Base-by-base conservation (phyloP, 2,329 filamentous ascomycete species). In the Keithomyces neogunnii region DNA sequence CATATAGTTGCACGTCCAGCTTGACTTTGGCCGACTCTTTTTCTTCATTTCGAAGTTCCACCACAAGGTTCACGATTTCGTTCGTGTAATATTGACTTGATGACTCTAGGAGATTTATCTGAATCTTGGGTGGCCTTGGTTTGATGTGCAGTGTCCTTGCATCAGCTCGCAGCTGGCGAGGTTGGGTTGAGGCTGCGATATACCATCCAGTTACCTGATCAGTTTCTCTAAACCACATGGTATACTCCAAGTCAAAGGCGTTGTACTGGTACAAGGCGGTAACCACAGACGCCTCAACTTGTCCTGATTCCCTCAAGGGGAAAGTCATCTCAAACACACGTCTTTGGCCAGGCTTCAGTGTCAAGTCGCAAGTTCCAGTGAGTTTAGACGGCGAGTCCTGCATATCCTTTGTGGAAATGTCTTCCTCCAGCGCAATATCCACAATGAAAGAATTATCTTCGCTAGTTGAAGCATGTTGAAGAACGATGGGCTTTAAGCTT, bases 61-160 rank as follows among this genome's bases (percentile, higher is more conserved):
- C 73, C 0, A 77, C 70, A 28, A 97, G 66, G 5, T 73, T 72
- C 31, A 96, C 80, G 0, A 73, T 66, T 69, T 99, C 93, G 60
- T 95, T 86, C 1, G 87, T 88, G 63, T 96, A 97, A 66, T 92
- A 95, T 50, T 90, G 84, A 10, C 81, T 76, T 51, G 77, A 73
- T 6, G 85, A 68, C 40, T 81, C 77, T 2, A 80, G 73, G 8
- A 89, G 70, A 30, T 73, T 77, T 45, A 99, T 81, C 59, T 89
- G 84, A 72, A 99, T 82, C 68, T 96, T 97, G 0, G 93, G 93
- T 31, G 92, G 93, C 57, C 95, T 88, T 1, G 93, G 92, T 50
- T 90, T 76, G 29, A 99, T 83, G 51, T 81, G 84, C 51, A 95
- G 79, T 2, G 72, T 71, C 35, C 79, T 73, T 7, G 78, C 69